Percentiles rank a stretch among this genome's conserved stretches.
Conservation (phyloP, 805 yeast species). For the Yamadazyma sp. region DNA sequence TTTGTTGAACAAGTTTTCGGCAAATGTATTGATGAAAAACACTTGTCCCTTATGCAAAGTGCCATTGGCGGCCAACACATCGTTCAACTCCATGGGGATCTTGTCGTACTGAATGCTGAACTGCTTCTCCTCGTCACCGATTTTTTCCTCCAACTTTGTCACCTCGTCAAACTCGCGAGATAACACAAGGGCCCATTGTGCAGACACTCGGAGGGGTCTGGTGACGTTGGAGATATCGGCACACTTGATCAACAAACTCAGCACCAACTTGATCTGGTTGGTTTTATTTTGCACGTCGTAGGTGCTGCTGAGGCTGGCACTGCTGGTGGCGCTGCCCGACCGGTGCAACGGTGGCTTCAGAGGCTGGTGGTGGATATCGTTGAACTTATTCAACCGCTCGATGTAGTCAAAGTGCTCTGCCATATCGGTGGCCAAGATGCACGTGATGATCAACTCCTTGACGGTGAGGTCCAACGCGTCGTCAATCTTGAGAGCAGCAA, state of each 20-base stretch:
- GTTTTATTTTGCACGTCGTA: conserved; percentile 12
- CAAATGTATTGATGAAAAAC: conserved; percentile 81
- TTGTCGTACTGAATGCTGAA: conserved; percentile 24
- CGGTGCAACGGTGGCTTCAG: conserved; percentile 4
- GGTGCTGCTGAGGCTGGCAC: conserved; percentile 2
- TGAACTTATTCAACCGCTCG: conserved; percentile 43
- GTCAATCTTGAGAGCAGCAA: conserved; percentile 19
- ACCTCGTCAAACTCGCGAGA: conserved; percentile 77
- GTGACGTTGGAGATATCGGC: conserved; percentile 96
- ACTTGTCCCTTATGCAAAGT: conserved; percentile 68
- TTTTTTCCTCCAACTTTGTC: conserved; percentile 45
- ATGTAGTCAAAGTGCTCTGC: conserved; percentile 78
- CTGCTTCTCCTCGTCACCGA: conserved; percentile 7
- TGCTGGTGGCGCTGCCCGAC: conserved; percentile 1
- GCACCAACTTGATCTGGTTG: conserved; percentile 43
- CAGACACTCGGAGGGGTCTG: conserved; percentile 69
- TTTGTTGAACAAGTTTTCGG: conserved; percentile 69
- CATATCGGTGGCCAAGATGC: conserved; percentile 78
- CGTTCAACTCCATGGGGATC: conserved; percentile 41
- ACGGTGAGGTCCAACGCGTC: conserved; percentile 17
- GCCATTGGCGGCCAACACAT: conserved; percentile 48
- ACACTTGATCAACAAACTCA: conserved; percentile 78
- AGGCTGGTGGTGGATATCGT: conserved; percentile 15
- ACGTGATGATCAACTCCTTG: conserved; percentile 30
- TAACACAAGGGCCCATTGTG: conserved; percentile 85